Conservation (phyloP, 129 eudicot species). For the sunflower (Helianthus annuus) region HanXRQr2.0-SUNRISE NC_035445.2:71334869-71335368, state of each 20-base stretch:
- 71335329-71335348: conserved; percentile 60
- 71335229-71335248: conserved; percentile 68
- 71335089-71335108: conserved; percentile 49
- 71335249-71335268: conserved; percentile 45
- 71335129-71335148: conserved; percentile 57
- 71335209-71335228: conserved; percentile 41
- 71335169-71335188: conserved; percentile 75
- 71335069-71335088: conserved; percentile 70
- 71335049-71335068: conserved; percentile 14
- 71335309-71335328: conserved; percentile 62
- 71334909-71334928: conserved; percentile 7
- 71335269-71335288: conserved; percentile 52
- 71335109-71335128: conserved; percentile 58
- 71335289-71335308: conserved; percentile 51
- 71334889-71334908: conserved; percentile 35
- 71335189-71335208: conserved; percentile 40
- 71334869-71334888: background rate
- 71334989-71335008: conserved; percentile 29
- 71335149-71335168: conserved; percentile 99
- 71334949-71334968: background rate
- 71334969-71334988: conserved; percentile 12
- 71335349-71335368: conserved; percentile 59
- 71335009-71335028: conserved; percentile 20
- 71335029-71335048: background rate
- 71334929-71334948: background rate